Evolutionary conservation across 768 basidiomycete genomes (phyloP), one percentile per base, ranked within the genome.

Genomic region (Gautieria morchelliformis): DNA sequence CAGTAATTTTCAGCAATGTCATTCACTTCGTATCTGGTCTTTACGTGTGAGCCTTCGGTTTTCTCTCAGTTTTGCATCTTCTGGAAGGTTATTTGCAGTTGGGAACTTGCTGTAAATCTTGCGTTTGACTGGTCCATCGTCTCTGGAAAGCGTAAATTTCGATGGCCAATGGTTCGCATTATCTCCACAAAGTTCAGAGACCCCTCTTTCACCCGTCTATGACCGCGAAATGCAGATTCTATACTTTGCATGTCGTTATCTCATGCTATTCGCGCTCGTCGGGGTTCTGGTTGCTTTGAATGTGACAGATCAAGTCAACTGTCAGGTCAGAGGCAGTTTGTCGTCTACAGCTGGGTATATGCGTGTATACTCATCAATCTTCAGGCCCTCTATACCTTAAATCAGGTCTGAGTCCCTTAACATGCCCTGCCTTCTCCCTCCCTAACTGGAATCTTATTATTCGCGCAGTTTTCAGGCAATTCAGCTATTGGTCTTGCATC

Each of bases 181-280:
- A 10, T 44, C 22, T 11, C 32, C 40, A 30, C 44, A 42, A 15
- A 33, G 5, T 19, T 4, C 33, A n/a, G 40, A 35, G 24, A 19
- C 12, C 42, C 47, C 32, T n/a, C 35, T 52, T 6, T 32, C 52
- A 50, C 35, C 14, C 19, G n/a, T 59, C 47, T 24, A 14, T 24
- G 27, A 44, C 45, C 22, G 30, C 55, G 37, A 54, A 59, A 47
- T 59, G 53, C 39, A 24, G 60, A 84, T 79, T 24, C 82, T 84
- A 59, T 84, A 84, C 65, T 85, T 88, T 66, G 70, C 84, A 24
- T 83, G 80, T 65, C 80, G 85, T 59, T 87, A 87, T 66, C 84
- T 82, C 67, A 81, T 87, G 74, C 63, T 87, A n/a, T 72, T 80
- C 57, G 77, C 84, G 4, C 74, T 86, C 63, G 66, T 82, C 61